Evolutionary conservation across 495 filamentous ascomycete genomes (phyloP).

Genomic region (Xylaria telfairii): DNA sequence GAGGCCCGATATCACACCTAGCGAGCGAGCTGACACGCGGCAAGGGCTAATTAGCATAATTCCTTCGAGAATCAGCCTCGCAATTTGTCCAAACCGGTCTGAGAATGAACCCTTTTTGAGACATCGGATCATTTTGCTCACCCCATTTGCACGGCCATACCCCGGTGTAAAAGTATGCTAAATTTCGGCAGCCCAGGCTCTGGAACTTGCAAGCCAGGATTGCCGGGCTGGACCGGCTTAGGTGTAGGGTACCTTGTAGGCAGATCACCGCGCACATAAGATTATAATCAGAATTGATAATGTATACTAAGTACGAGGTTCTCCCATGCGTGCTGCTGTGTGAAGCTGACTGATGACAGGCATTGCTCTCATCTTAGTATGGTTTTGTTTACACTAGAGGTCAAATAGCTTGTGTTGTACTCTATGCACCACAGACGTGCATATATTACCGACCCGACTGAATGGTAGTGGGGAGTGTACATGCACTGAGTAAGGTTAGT

Average conservation of each 20-base stretch:
- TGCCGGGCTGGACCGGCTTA: not conserved
- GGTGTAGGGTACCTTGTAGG: not conserved
- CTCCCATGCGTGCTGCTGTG: not conserved
- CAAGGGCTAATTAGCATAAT: constrained; percentile 2
- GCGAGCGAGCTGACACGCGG: not conserved
- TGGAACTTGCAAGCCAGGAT: constrained; percentile 1
- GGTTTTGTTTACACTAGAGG: not conserved
- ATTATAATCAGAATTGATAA: constrained; percentile 10
- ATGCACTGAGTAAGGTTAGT: not conserved
- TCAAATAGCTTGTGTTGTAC: not conserved
- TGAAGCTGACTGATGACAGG: not conserved
- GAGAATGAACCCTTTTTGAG: not conserved
- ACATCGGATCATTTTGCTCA: not conserved
- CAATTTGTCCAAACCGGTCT: not conserved
- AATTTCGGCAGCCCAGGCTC: not conserved
- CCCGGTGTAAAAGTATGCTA: not conserved
- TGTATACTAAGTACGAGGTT: not conserved
- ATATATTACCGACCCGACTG: constrained; percentile 19
- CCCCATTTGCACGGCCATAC: not conserved
- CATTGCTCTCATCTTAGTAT: not conserved
- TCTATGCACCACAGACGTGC: not conserved
- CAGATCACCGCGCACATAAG: constrained; percentile 4
- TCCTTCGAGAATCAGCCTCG: not conserved
- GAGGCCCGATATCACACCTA: not conserved
- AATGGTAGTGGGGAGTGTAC: constrained; percentile 14